These are phyloP conservation scores for Pseudozyma tsukubaensis DNA, from an alignment of 1,284 basidiomycete genomes.

Conservation along the genomic window DNA sequence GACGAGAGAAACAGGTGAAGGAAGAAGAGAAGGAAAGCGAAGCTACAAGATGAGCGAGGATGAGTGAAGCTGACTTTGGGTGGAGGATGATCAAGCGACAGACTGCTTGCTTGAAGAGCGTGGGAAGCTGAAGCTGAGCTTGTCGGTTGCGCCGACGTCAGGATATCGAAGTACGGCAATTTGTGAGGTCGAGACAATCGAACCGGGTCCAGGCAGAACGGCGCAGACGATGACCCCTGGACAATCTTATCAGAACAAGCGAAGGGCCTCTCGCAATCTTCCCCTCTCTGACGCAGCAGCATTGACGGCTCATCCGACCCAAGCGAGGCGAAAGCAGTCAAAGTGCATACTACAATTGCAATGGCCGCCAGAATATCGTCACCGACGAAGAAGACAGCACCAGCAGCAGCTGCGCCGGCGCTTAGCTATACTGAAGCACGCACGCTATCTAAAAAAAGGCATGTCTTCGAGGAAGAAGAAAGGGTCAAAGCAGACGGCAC, in stretches of 20 bases:
- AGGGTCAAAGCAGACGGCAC: neutral
- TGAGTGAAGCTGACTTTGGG: neutral
- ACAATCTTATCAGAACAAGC: no score
- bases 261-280: no score
- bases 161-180: no score
- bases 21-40: neutral
- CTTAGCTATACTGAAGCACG: no score
- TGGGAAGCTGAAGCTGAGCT: neutral
- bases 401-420: no score
- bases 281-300: neutral
- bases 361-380: neutral
- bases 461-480: neutral
- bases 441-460: no score
- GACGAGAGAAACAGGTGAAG: neutral
- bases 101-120: constrained; percentile 1
- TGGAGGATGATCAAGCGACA: neutral
- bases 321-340: neutral
- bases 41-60: neutral
- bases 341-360: neutral
- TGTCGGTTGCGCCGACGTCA: no score
- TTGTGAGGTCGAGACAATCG: no score
- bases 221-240: no score
- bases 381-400: neutral
- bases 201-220: no score
- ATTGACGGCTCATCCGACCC: neutral